Evolutionary conservation across 2,329 filamentous ascomycete genomes (phyloP).

Genomic region (Epichloe glyceriae): DNA sequence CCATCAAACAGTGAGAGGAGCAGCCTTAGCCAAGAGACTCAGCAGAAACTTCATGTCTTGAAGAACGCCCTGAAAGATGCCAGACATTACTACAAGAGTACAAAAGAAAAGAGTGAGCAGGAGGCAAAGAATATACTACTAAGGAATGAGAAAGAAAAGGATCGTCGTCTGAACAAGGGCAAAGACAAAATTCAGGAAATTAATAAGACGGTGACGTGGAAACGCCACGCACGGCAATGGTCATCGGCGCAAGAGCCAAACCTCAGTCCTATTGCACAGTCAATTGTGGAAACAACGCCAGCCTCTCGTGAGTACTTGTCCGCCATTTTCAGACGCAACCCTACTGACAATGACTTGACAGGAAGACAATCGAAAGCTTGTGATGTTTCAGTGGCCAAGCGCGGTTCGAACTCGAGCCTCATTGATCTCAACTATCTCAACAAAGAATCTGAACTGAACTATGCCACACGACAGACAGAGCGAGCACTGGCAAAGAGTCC

Average conservation of each 20-base stretch:
- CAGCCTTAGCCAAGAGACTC: constrained; percentile 17
- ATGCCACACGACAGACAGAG: background rate
- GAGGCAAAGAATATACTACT: constrained; percentile 22
- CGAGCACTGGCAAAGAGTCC: constrained; percentile 2
- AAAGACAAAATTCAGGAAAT: constrained; percentile 24
- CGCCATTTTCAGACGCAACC: background rate
- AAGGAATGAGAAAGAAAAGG: constrained; percentile 22
- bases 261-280: constrained; percentile 36
- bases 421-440: background rate
- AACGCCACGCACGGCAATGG: constrained; percentile 33
- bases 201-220: constrained; percentile 29
- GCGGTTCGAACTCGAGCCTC: background rate
- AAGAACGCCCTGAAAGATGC: constrained; percentile 21
- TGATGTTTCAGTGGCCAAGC: background rate
- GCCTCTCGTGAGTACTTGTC: constrained; percentile 13
- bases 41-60: constrained; percentile 20
- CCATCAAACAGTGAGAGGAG: constrained; percentile 34
- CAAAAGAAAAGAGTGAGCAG: constrained; percentile 33
- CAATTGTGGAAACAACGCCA: constrained; percentile 16
- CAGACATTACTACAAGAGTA: constrained; percentile 22
- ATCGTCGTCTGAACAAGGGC: constrained; percentile 29
- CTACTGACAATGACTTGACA: background rate
- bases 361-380: background rate
- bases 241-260: constrained; percentile 36
- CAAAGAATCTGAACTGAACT: background rate